Percentiles rank a stretch among this genome's conserved stretches.
phyloP scores from a whole-genome alignment of 225 moss, liverwort and hornwort species.

The Climacium dendroides region DNA sequence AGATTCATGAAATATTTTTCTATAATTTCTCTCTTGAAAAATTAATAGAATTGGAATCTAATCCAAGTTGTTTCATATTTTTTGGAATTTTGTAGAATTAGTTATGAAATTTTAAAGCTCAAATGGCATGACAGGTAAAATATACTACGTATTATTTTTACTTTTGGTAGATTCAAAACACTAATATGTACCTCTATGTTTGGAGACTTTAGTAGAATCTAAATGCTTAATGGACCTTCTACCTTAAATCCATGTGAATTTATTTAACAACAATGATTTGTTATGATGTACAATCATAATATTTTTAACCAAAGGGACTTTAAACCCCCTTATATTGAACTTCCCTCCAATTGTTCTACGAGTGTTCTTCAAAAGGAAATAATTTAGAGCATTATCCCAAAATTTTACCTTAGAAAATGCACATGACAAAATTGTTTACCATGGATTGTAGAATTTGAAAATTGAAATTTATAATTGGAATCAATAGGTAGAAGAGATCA shows the following conservation, averaged over 20 bases:
- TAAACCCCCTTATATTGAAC: not conserved
- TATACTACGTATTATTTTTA: not conserved
- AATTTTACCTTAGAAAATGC: not conserved
- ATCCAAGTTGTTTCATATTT: not conserved
- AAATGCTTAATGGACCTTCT: not conserved
- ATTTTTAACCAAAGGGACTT: no score
- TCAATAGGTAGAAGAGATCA: not conserved
- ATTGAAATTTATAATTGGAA: not conserved
- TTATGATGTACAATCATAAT: no score
- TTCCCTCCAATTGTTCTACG: fast-evolving
- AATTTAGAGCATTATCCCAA: not conserved
- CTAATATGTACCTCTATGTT: no score
- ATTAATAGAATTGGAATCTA: no score
- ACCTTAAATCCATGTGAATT: fast-evolving
- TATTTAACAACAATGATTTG: not conserved
- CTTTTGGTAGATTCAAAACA: not conserved
- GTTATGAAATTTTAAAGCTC: not conserved
- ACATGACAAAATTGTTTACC: not conserved
- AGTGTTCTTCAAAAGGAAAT: not conserved
- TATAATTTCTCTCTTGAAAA: not conserved
- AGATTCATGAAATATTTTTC: not conserved
- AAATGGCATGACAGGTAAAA: not conserved
- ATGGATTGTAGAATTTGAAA: not conserved
- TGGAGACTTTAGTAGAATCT: not conserved
- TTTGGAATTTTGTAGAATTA: not conserved